Conservation (phyloP, 2,329 filamentous ascomycete genomes). For the Penicillium thymicola region DNA sequence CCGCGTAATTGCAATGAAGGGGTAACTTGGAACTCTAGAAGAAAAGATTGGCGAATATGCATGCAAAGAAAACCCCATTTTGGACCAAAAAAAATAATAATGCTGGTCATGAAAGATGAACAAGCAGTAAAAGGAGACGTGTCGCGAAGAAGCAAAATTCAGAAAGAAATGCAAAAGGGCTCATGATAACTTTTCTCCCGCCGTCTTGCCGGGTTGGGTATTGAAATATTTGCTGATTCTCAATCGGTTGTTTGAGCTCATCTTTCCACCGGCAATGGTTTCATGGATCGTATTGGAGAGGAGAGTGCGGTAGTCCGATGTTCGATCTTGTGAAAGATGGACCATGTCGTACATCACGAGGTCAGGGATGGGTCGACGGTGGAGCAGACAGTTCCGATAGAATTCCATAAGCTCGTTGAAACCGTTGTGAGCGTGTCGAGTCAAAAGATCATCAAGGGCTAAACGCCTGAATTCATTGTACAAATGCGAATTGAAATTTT, state of each 20-base stretch:
- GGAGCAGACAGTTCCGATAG: conserved; percentile 58
- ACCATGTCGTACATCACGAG: conserved; percentile 56
- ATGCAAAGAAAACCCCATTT: conserved; percentile 15
- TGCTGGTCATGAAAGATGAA: conserved; percentile 21
- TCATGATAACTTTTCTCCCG: conserved; percentile 38
- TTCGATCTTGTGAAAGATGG: conserved; percentile 46
- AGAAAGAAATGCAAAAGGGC: conserved; percentile 17
- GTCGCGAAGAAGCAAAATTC: conserved; percentile 11
- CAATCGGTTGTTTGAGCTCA: conserved; percentile 51
- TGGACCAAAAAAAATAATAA: conserved; percentile 13
- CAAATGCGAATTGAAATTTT: conserved; percentile 71
- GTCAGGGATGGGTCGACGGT: conserved; percentile 51
- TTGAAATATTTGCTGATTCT: conserved; percentile 12
- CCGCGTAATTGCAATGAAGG: conserved; percentile 23
- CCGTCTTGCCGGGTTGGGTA: conserved; percentile 8
- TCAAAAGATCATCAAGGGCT: conserved; percentile 61
- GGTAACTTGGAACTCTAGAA: conserved; percentile 23
- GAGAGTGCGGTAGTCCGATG: neutral
- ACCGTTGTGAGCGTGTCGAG: conserved; percentile 53
- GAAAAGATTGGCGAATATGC: conserved; percentile 15
- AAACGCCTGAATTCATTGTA: conserved; percentile 69
- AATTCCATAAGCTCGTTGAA: conserved; percentile 63
- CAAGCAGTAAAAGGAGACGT: conserved; percentile 5
- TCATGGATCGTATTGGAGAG: conserved; percentile 2
- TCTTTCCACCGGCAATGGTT: conserved; percentile 45